phyloP scores from a whole-genome alignment of 345 rosid genomes.

The Salix udensis region DNA sequence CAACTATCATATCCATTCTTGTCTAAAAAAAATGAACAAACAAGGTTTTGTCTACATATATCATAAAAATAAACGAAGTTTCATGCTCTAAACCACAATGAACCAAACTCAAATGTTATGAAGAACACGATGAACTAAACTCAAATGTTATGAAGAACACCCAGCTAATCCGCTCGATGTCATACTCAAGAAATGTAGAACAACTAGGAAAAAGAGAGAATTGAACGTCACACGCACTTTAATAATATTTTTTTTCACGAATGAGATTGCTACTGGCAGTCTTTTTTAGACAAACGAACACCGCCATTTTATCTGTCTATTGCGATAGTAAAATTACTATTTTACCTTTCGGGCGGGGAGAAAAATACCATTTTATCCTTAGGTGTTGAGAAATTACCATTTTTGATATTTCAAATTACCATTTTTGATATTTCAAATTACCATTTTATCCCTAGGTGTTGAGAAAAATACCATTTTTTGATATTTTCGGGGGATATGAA shows the following conservation, averaged over 20 bases:
- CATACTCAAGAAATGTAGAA: background rate
- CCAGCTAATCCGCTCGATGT: background rate
- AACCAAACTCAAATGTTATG: background rate
- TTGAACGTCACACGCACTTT: background rate
- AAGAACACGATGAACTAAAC: too few species aligned
- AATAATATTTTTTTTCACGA: background rate
- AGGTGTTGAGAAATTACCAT: too few species aligned
- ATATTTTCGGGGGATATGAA: too few species aligned
- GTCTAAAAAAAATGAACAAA: background rate
- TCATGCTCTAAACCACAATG: background rate
- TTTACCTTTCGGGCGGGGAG: too few species aligned
- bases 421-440: too few species aligned
- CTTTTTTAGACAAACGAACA: too few species aligned
- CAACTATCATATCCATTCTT: background rate
- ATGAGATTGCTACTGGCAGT: background rate
- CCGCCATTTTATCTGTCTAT: too few species aligned
- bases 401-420: too few species aligned
- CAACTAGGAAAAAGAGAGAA: background rate
- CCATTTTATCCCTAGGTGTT: too few species aligned
- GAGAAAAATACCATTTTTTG: too few species aligned
- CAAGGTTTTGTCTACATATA: background rate
- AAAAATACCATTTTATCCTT: too few species aligned
- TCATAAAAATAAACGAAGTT: background rate
- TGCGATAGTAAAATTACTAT: too few species aligned
- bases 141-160: background rate